Evolutionary conservation across 2,329 filamentous ascomycete species (phyloP), one percentile per base, ranked within the genome.

Genomic region (Ophiocordyceps camponoti-floridani): DNA sequence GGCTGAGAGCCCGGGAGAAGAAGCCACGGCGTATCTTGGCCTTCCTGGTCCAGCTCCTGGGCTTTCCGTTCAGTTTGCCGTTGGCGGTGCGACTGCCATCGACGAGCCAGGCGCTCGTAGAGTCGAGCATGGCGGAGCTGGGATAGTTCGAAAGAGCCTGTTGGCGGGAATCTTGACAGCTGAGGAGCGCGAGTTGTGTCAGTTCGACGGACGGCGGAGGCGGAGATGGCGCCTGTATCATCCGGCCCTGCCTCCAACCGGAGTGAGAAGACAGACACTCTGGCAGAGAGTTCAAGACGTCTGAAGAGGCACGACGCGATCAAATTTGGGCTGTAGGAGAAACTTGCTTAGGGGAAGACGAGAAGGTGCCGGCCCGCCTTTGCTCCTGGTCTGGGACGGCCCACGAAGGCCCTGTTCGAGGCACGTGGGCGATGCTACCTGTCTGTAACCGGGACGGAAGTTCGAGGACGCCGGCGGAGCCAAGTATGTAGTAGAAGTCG

Each of bases 1-100:
- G 60, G 56, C 62, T 73, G 49, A 77, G 61, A 37, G 65, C 50
- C 56, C 66, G 62, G 16, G 49, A 46, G 27, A 62, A 44, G 46
- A 63, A 56, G 42, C 60, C 52, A 43, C 50, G 53, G 33, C 48
- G 48, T 44, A 47, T 52, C 46, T 50, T 57, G 13, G 45, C 43
- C 37, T 44, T 42, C 31, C 47, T 51, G 49, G 54, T 54, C 16
- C 51, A 50, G 48, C 47, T 44, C 13, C 44, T 47, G 14, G 50
- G 41, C 42, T 62, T 57, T 44, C 56, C 55, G 45, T 59, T 60
- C 41, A 54, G 47, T 48, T 61, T 57, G 43, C 54, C 56, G 46
- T 60, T 61, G 41, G 49, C 47, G 44, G 47, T 46, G 43, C 64
- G 62, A 44, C 56, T 50, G 43, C 62, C 58, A 51, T 67, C 64